Base-by-base conservation (phyloP, 2,329 filamentous ascomycete genomes). In the Aspergillus ruber region DNA sequence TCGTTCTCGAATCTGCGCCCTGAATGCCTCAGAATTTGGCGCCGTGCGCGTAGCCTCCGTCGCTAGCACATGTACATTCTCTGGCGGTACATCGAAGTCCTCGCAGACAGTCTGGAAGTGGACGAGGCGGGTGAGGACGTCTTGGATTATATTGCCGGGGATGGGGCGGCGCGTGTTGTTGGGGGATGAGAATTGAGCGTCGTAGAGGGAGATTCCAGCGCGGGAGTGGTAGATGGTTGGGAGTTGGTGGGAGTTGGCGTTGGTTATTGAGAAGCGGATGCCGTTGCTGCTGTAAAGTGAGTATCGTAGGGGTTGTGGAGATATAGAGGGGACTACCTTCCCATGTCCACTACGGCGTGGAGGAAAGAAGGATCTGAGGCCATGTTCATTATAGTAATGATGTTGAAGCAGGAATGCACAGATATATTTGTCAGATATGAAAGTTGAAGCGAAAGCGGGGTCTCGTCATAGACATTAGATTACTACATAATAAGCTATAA, bases 21-120 rank as follows among this genome's bases (percentile, higher is more conserved):
- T 74, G 68, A 93, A 88, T 1, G 81, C 78, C 17, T 73, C 73
- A 0, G 84, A 82, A 60, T 96, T 96, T 49, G 79, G 68, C 5
- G 90, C 88, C 20, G 83, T 87, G 40, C 90, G 82, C 64, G 90
- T 93, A 3, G 90, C 90, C 67, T 95, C 90, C 0, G 90, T 96
- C 17, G 90, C 90, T 38, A 96, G 80, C 8, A 95, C 80, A 17
- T 80, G 79, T 50, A 91, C 80, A 53, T 90, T 83, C 29, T 68
- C 56, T 1, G 43, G 9, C 0, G 81, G 81, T 0, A 95, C 88
- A 15, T 76, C 74, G 61, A 88, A 88, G 49, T 84, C 79, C 46
- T 75, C 63, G 49, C 89, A 91, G 44, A 86, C 85, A 21, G 73
- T 73, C 50, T 81, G 81, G 73, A 95, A 95, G 23, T 82, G 81